Base-by-base conservation (phyloP, 1,139 yeast species). In the Kodamaea anthophila region DNA sequence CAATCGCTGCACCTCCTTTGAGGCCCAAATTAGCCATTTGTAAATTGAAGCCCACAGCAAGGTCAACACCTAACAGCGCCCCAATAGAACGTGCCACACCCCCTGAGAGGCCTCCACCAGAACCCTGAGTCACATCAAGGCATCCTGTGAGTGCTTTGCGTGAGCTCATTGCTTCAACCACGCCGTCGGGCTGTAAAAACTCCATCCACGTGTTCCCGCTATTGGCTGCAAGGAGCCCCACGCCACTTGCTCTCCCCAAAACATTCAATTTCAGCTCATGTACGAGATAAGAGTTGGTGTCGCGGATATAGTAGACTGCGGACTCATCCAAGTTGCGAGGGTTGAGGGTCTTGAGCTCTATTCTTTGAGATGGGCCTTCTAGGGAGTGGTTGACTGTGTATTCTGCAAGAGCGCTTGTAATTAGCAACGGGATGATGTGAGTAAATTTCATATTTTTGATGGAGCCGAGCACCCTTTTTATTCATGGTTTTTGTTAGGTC, bases 81-180 rank as follows among this genome's bases (percentile, higher is more conserved):
- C 55, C 56, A 5, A 28, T 33, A 9, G 34, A 36, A 2, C 40
- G 12, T 21, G 46, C 38, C 11, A 39, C 13, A 2, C 51, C 54
- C 1, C 33, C 19, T n/a, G n/a, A n/a, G 6, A 52, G 18, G 5
- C 34, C 9, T 1, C 55, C 55, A 2, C 55, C 57, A 23, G 42
- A 46, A 2, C 58, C 58, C 18, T 36, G 38, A 7, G 15, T 20
- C 21, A 22, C 37, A 30, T 39, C 39, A 26, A 50, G 40, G 25
- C 55, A 51, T 6, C 51, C 53, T 2, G 51, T 37, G 3, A 51
- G 15, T 0, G 55, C 25, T 4, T 15, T 12, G 4, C 28, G 19
- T 6, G 30, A 31, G 9, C 35, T 33, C 7, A 18, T 12, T n/a
- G 13, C 19, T 19, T 21, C 21, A 8, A 9, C n/a, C 9, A 24